phyloP scores from a whole-genome alignment of 1,139 yeast species.

The Pichia sorboxylosa region DNA sequence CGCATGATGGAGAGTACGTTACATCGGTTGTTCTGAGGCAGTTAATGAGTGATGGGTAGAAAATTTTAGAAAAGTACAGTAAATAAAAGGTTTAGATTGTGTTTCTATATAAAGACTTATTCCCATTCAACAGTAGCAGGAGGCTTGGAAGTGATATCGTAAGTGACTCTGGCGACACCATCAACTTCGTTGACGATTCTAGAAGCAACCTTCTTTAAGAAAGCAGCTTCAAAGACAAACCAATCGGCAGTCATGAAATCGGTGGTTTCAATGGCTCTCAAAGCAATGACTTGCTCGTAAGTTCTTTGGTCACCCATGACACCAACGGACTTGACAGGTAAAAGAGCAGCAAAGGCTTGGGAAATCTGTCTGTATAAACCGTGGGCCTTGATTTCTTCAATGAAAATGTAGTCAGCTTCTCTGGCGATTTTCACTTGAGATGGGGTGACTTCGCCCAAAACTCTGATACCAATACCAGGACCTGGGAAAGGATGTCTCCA shows the following conservation, averaged over 20 bases:
- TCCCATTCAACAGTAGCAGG: constrained; percentile 99
- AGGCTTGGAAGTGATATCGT: constrained; percentile 96
- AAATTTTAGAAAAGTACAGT: too few species aligned
- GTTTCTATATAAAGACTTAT: constrained; percentile 36
- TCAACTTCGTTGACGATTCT: constrained; percentile 97
- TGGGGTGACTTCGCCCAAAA: constrained; percentile 89
- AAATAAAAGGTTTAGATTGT: too few species aligned
- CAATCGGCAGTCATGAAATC: constrained; percentile 99
- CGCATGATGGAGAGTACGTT: constrained; percentile 55
- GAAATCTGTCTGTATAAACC: constrained; percentile 89
- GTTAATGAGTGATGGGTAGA: background rate
- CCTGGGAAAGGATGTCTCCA: constrained; percentile 99
- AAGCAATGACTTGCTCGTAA: constrained; percentile 96
- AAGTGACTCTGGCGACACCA: constrained; percentile 98
- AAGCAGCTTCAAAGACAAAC: constrained; percentile 86
- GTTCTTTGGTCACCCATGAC: constrained; percentile 99
- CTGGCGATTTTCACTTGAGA: constrained; percentile 92
- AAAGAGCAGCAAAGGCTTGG: constrained; percentile 93
- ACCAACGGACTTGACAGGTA: constrained; percentile 98
- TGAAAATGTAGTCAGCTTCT: constrained; percentile 91
- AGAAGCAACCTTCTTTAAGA: constrained; percentile 86
- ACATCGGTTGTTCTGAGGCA: constrained; percentile 35
- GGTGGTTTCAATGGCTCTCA: constrained; percentile 93
- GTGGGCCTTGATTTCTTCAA: constrained; percentile 87
- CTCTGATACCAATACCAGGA: constrained; percentile 98